Conservation (phyloP, 2,329 filamentous ascomycete genomes). For the Chaetothyriales sp. region DNA sequence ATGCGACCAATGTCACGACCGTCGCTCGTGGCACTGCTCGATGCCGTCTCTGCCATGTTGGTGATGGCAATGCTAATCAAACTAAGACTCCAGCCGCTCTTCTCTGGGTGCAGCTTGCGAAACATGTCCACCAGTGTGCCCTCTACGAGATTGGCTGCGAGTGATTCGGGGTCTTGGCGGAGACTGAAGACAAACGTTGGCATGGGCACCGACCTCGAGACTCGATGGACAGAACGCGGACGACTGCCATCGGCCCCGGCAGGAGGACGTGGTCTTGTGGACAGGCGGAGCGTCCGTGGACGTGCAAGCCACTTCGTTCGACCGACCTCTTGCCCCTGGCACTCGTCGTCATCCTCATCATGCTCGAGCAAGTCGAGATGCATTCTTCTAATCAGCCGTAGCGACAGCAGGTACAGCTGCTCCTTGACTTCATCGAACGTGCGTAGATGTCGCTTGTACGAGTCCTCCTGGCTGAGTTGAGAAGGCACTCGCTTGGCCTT, state of each 20-base stretch:
- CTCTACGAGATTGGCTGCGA: constrained; percentile 55
- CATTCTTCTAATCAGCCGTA: constrained; percentile 65
- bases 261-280: constrained; percentile 52
- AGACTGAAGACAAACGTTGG: constrained; percentile 61
- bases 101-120: constrained; percentile 56
- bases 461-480: constrained; percentile 92
- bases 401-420: constrained; percentile 55
- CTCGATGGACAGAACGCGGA: constrained; percentile 50
- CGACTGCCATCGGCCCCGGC: constrained; percentile 41
- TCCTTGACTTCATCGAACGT: constrained; percentile 49
- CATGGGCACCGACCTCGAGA: constrained; percentile 61
- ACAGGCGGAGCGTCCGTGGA: constrained; percentile 68
- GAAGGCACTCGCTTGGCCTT: constrained; percentile 58
- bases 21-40: constrained; percentile 37
- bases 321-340: constrained; percentile 18
- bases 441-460: constrained; percentile 56
- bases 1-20: constrained; percentile 69
- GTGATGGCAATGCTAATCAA: constrained; percentile 77
- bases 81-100: constrained; percentile 62
- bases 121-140: constrained; percentile 61
- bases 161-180: constrained; percentile 41
- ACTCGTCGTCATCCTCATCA: constrained; percentile 34
- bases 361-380: constrained; percentile 55
- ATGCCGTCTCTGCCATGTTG: constrained; percentile 57
- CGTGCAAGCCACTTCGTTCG: constrained; percentile 55